Evolutionary conservation across 495 filamentous ascomycete genomes (phyloP).

Genomic region (Schizothecium vesticola): DNA sequence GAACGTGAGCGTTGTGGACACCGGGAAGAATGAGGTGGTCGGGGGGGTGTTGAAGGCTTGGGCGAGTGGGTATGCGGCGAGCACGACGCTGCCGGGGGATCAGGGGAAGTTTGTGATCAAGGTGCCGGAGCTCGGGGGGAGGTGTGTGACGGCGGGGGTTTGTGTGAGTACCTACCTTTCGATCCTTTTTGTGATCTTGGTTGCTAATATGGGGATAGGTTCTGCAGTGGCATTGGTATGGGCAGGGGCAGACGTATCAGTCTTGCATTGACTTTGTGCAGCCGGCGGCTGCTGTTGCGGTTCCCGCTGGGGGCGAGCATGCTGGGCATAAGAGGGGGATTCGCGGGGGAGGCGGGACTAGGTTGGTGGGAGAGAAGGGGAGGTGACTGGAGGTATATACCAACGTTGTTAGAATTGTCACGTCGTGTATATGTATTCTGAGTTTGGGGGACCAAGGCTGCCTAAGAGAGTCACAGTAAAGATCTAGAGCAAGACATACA

Average conservation of each 20-base stretch:
- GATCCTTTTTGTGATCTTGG: too few relatives aligned
- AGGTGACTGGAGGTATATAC: neutral
- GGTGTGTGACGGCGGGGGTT: slow-evolving; percentile 55
- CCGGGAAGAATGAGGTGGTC: slow-evolving; percentile 54
- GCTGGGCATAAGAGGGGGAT: neutral
- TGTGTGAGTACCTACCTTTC: too few relatives aligned
- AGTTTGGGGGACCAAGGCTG: too few relatives aligned
- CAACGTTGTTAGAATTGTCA: neutral
- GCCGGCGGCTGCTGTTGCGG: slow-evolving; percentile 5
- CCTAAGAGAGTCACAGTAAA: too few relatives aligned
- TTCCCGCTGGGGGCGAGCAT: neutral
- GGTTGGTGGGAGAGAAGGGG: neutral
- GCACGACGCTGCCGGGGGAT: slow-evolving; percentile 49
- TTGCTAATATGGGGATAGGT: slow-evolving; percentile 32
- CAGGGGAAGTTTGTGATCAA: slow-evolving; percentile 61
- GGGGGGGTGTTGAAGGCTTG: slow-evolving; percentile 50
- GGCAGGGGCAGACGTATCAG: slow-evolving; percentile 68
- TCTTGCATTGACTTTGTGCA: slow-evolving; percentile 66
- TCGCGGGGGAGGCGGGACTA: neutral
- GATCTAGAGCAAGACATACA: too few relatives aligned
- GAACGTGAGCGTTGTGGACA: slow-evolving; percentile 66
- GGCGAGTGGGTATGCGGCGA: slow-evolving; percentile 44
- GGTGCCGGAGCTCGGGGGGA: slow-evolving; percentile 54
- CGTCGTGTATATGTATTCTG: neutral
- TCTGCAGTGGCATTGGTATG: slow-evolving; percentile 65